phyloP scores from a whole-genome alignment of 2,329 filamentous ascomycete species.

The Cytospora paraplurivora region DNA sequence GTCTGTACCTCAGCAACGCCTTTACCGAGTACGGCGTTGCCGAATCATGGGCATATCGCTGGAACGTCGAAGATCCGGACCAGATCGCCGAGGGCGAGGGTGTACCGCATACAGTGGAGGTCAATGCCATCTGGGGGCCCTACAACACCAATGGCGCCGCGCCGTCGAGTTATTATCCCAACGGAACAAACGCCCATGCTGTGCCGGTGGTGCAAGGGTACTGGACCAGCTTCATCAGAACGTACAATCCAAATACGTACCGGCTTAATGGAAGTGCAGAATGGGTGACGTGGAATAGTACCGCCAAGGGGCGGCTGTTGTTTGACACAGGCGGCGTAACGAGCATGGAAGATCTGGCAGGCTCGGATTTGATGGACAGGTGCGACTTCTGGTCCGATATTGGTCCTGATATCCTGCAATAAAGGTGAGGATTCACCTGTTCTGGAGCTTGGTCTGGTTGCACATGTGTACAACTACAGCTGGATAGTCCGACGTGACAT shows the following conservation, averaged over 20 bases:
- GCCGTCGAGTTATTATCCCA: slow-evolving; percentile 57
- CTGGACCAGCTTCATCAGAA: slow-evolving; percentile 73
- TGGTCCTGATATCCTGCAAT: slow-evolving; percentile 20
- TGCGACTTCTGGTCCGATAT: slow-evolving; percentile 29
- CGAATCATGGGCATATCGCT: slow-evolving; percentile 68
- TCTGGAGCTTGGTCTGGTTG: neutral
- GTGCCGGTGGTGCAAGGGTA: slow-evolving; percentile 67
- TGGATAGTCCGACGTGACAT: too few species aligned
- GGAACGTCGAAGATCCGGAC: slow-evolving; percentile 63
- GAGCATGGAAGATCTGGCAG: slow-evolving; percentile 31
- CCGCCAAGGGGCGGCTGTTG: slow-evolving; percentile 41
- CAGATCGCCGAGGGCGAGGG: slow-evolving; percentile 58
- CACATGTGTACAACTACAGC: neutral
- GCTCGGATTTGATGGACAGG: slow-evolving; percentile 25
- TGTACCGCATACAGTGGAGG: slow-evolving; percentile 68
- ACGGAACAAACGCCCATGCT: slow-evolving; percentile 56
- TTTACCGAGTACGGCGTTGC: slow-evolving; percentile 39
- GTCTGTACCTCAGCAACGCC: slow-evolving; percentile 54
- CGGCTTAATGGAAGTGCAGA: slow-evolving; percentile 48
- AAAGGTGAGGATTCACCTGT: neutral
- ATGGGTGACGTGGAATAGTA: slow-evolving; percentile 51
- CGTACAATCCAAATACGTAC: slow-evolving; percentile 64
- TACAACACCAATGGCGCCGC: slow-evolving; percentile 50
- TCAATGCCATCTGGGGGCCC: slow-evolving; percentile 68
- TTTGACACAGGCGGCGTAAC: slow-evolving; percentile 42